Base-by-base conservation (phyloP, 75 land plant species). In the Picea sitchensis region DNA sequence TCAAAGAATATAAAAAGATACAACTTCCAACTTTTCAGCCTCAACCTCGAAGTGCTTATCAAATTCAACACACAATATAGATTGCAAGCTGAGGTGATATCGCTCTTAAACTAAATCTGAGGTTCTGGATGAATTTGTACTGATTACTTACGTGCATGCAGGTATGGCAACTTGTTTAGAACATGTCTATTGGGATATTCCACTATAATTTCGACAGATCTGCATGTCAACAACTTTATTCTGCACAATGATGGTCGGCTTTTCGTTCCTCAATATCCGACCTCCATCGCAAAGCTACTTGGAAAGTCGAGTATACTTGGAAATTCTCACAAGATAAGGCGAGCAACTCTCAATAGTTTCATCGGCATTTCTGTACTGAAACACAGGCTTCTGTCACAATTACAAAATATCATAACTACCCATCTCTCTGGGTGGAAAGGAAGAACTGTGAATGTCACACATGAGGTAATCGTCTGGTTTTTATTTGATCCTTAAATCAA, bases 261-360 rank as follows among this genome's bases (percentile, higher is more conserved):
- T 1, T 81, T 94, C 12, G 84, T 90, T 51, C 87, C 93, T 26
- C 90, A 91, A 17, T 94, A 94, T 65, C 96, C 96, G 1, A 84
- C 83, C 18, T 88, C 92, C 80, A 85, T 90, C 84, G 58, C 83
- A 4, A 84, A 86, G 64, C 82, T 94, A 8, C 51, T 87, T 23
- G 96, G 96, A 5, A 82, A 80, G 80, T 80, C 81, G 79, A 88
- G 86, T 76, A 85, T 91, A 64, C 84, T 74, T 77, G 93, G 89
- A 12, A 47, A 80, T 8, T 62, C 86, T 14, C 93, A 91, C 78
- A 91, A 91, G 78, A n/a, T 78, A 62, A 87, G 87, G 84, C 82
- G 93, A 84, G 89, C 87, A 12, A 82, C 86, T 32, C 15, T 88
- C 76, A 76, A 86, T 14, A 32, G 80, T 12, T 79, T 88, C 63